These are phyloP conservation scores for Agrocybe praecox DNA, from an alignment of 768 basidiomycete genomes.

Conservation along the genomic window DNA sequence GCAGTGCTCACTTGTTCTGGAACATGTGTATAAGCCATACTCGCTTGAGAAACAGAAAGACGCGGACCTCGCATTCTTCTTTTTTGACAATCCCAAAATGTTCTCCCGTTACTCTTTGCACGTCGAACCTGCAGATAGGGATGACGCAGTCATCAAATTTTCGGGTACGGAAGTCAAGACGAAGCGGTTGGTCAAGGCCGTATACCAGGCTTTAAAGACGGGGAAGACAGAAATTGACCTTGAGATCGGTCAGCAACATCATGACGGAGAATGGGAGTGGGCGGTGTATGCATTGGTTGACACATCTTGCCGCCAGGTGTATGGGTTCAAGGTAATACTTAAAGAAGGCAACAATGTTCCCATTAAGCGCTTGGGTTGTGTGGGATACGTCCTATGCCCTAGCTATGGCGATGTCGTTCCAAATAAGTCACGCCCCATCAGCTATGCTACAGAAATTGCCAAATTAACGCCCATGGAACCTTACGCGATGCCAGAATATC, in stretches of 20 bases:
- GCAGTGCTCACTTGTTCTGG: slow-evolving; percentile 38
- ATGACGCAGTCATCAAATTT: slow-evolving; percentile 23
- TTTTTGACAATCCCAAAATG: slow-evolving; percentile 32
- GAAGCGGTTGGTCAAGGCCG: slow-evolving; percentile 30
- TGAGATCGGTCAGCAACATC: slow-evolving; percentile 28
- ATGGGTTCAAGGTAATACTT: slow-evolving; percentile 41
- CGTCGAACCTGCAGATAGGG: slow-evolving; percentile 19
- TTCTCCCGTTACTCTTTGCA: slow-evolving; percentile 26
- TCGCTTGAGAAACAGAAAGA: slow-evolving; percentile 25
- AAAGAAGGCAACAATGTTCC: slow-evolving; percentile 27
- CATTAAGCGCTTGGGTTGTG: slow-evolving; percentile 29
- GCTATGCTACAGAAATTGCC: slow-evolving; percentile 34
- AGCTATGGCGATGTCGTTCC: slow-evolving; percentile 31
- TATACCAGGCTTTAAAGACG: slow-evolving; percentile 37
- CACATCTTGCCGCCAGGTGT: slow-evolving; percentile 38
- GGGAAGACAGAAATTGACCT: slow-evolving; percentile 40
- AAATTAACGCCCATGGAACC: slow-evolving; percentile 29
- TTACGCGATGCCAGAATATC: slow-evolving; percentile 14
- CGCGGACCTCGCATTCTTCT: slow-evolving; percentile 34
- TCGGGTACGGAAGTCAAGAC: slow-evolving; percentile 22
- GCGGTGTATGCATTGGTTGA: slow-evolving; percentile 39
- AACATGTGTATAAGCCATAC: slow-evolving; percentile 36
- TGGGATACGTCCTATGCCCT: slow-evolving; percentile 40
- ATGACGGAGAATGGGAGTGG: slow-evolving; percentile 37
- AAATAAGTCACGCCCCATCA: slow-evolving; percentile 30